phyloP scores from a whole-genome alignment of 331 rosid genomes.

The Rosa hybrid region DNA sequence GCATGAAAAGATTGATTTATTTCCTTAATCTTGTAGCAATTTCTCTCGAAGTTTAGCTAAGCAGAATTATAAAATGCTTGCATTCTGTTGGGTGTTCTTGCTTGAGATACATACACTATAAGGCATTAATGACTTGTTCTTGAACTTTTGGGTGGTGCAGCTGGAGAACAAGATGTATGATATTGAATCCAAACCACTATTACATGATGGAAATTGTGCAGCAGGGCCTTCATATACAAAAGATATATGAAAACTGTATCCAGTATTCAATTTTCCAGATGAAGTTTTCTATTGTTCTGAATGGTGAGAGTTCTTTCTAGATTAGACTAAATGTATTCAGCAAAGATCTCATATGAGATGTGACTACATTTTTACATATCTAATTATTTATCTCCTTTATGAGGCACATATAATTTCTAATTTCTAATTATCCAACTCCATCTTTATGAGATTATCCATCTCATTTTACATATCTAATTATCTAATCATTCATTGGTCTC shows the following conservation, averaged over 20 bases:
- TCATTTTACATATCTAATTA: too few relatives aligned
- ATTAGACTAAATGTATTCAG: background rate
- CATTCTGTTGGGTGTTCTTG: background rate
- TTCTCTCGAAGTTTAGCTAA: background rate
- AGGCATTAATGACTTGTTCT: background rate
- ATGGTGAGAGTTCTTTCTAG: background rate
- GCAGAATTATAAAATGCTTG: background rate
- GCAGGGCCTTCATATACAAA: background rate
- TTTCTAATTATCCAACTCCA: background rate
- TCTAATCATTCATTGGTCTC: background rate
- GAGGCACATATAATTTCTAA: background rate
- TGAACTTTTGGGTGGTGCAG: conserved; percentile 19
- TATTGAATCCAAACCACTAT: background rate
- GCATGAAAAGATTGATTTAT: background rate
- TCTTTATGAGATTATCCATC: background rate
- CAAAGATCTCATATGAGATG: background rate
- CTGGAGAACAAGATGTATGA: conserved; percentile 20
- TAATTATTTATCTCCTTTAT: background rate
- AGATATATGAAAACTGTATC: background rate
- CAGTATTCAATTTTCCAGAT: background rate
- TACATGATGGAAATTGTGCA: background rate
- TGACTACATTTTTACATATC: background rate
- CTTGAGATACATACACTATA: background rate
- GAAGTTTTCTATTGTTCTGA: background rate
- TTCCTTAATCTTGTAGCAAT: background rate